A percentile compares a stretch with the other conserved stretches of the same genome.
phyloP scores from a whole-genome alignment of 1,284 basidiomycete genomes.

The Heterobasidion parviporum region DNA sequence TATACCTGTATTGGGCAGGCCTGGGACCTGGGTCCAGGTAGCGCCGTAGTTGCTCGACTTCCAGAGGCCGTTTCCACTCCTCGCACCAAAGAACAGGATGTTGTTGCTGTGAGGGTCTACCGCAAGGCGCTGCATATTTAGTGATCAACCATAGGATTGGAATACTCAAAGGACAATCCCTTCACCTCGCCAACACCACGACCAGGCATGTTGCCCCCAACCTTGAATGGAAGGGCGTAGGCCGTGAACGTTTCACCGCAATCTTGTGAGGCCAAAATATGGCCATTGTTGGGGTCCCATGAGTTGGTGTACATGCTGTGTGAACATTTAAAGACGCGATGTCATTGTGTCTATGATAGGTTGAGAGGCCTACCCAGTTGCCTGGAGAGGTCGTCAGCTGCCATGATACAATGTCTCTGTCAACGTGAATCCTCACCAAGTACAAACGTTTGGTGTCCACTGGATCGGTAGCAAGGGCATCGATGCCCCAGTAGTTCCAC shows the following conservation, averaged over 20 bases:
- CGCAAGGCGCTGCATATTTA: slow-evolving; percentile 41
- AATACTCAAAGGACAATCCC: neutral
- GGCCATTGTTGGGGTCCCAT: slow-evolving; percentile 59
- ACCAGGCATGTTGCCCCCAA: slow-evolving; percentile 64
- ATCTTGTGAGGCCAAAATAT: slow-evolving; percentile 55
- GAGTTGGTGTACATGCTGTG: slow-evolving; percentile 60
- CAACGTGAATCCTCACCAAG: slow-evolving; percentile 23
- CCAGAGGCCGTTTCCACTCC: slow-evolving; percentile 56
- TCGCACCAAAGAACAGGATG: slow-evolving; percentile 54
- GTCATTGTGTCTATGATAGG: slow-evolving; percentile 8
- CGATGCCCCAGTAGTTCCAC: slow-evolving; percentile 62
- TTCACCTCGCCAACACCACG: slow-evolving; percentile 38
- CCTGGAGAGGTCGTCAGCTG: neutral
- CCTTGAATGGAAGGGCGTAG: slow-evolving; percentile 50
- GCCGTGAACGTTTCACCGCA: slow-evolving; percentile 46
- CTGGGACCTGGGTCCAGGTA: slow-evolving; percentile 49
- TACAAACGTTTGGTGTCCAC: slow-evolving; percentile 48
- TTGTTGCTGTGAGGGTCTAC: slow-evolving; percentile 56
- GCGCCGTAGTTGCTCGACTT: slow-evolving; percentile 51
- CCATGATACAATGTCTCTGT: neutral
- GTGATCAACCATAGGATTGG: neutral
- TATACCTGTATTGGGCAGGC: slow-evolving; percentile 45
- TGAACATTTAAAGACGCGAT: neutral
- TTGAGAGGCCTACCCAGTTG: slow-evolving; percentile 14
- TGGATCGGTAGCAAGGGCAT: slow-evolving; percentile 57